Evolutionary conservation across 2,329 filamentous ascomycete genomes (phyloP).

Genomic region (Aquanectria penicillioides): DNA sequence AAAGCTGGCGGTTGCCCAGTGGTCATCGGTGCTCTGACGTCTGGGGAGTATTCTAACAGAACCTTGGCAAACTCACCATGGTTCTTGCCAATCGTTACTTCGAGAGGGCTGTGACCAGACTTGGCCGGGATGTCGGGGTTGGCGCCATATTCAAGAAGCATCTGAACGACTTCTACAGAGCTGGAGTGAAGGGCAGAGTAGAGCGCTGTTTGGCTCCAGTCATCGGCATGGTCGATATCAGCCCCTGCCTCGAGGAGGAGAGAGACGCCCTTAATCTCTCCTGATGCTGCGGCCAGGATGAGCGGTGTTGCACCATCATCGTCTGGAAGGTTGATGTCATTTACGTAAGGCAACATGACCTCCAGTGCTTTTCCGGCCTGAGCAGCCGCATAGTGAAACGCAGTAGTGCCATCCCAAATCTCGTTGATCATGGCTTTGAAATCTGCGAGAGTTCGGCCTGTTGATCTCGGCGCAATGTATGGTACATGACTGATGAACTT

Average conservation of each 20-base stretch:
- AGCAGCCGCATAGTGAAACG: conserved; percentile 30
- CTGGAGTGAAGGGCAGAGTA: conserved; percentile 24
- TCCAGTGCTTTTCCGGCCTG: conserved; percentile 24
- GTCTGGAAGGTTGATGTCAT: conserved; percentile 25
- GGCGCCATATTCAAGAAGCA: conserved; percentile 27
- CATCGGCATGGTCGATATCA: conserved; percentile 21
- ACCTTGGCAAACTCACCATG: conserved; percentile 23
- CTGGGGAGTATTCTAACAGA: conserved; percentile 21
- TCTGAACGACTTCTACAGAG: conserved; percentile 19
- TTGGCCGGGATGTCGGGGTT: conserved; percentile 23
- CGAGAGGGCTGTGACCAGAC: conserved; percentile 24
- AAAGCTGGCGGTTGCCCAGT: conserved; percentile 25
- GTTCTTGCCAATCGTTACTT: conserved; percentile 20
- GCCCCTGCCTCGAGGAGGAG: conserved; percentile 30
- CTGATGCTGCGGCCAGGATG: conserved; percentile 26
- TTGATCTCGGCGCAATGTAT: conserved; percentile 1
- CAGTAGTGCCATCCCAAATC: conserved; percentile 30
- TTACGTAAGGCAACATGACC: conserved; percentile 27
- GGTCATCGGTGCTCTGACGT: conserved; percentile 17
- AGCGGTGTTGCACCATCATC: conserved; percentile 27
- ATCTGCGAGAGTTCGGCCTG: neutral
- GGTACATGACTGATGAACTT: conserved; percentile 4
- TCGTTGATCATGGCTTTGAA: conserved; percentile 25
- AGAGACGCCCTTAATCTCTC: conserved; percentile 16
- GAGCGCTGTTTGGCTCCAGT: conserved; percentile 29